These are phyloP conservation scores for Lolium perenne DNA, from an alignment of 176 grass and related monocot species.

Conservation along the genomic window DNA sequence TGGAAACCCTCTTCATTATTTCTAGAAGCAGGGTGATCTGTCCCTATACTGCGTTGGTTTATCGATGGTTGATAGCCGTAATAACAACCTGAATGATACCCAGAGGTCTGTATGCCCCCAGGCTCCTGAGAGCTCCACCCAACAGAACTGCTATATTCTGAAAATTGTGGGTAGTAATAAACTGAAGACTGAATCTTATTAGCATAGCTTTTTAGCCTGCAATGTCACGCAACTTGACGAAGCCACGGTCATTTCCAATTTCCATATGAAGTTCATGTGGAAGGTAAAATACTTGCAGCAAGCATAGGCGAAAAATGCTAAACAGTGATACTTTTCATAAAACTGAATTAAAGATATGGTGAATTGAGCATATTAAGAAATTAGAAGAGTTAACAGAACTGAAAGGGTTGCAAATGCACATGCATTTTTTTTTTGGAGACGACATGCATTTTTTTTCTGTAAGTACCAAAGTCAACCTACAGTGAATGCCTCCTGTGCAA, in stretches of 20 bases:
- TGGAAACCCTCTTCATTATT: slow-evolving; percentile 45
- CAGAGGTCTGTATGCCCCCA: slow-evolving; percentile 36
- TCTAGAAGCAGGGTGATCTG: slow-evolving; percentile 23
- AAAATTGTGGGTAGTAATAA: slow-evolving; percentile 39
- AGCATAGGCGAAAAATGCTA: neutral
- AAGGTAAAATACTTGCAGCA: slow-evolving; percentile 8
- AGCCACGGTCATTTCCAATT: neutral
- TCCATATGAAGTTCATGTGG: neutral
- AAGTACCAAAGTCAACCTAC: neutral
- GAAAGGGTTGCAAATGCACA: neutral
- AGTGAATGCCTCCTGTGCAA: neutral
- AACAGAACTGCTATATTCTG: slow-evolving; percentile 50
- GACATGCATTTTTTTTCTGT: neutral
- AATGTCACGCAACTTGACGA: slow-evolving; percentile 14
- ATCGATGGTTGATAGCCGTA: slow-evolving; percentile 55
- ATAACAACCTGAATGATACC: slow-evolving; percentile 57
- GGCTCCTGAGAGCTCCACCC: slow-evolving; percentile 17
- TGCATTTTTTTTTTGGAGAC: neutral
- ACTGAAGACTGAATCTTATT: slow-evolving; percentile 50
- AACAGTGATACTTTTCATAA: slow-evolving; percentile 29
- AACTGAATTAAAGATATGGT: slow-evolving; percentile 20
- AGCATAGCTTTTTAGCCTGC: slow-evolving; percentile 58
- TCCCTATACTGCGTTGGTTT: slow-evolving; percentile 51
- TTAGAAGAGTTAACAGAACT: slow-evolving; percentile 12
- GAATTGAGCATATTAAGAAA: slow-evolving; percentile 20